Percentiles rank a stretch among this genome's conserved stretches.
These are phyloP conservation scores for Arthrobotrys entomopaga DNA, from an alignment of 2,329 filamentous ascomycete genomes.

Conservation along the genomic window DNA sequence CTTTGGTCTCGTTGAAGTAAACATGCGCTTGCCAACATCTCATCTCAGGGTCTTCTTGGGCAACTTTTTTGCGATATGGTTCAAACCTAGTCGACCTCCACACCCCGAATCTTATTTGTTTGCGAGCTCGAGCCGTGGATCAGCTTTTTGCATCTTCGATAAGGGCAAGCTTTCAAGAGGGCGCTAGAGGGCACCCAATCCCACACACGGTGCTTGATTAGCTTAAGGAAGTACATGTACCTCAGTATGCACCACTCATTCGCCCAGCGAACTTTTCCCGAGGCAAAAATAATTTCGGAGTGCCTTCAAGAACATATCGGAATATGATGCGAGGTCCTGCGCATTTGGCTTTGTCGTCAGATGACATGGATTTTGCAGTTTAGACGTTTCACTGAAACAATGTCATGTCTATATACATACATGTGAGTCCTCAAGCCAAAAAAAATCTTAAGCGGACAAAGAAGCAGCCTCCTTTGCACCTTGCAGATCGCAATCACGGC, in stretches of 20 bases:
- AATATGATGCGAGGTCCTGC: slow-evolving; percentile 26
- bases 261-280: slow-evolving; percentile 3
- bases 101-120: slow-evolving; percentile 2
- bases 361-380: slow-evolving; percentile 10
- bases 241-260: background rate
- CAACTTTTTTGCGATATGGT: too few relatives aligned
- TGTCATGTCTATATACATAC: slow-evolving; percentile 10
- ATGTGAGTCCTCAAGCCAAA: too few relatives aligned
- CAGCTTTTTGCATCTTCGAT: too few relatives aligned
- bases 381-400: slow-evolving; percentile 20
- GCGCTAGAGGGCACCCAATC: background rate
- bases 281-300: background rate
- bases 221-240: too few relatives aligned
- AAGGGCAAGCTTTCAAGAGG: background rate
- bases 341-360: slow-evolving; percentile 13
- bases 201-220: too few relatives aligned
- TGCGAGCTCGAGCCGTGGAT: background rate
- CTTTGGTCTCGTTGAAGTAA: background rate
- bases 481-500: slow-evolving; percentile 37
- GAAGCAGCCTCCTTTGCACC: slow-evolving; percentile 36
- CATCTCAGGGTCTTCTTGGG: too few relatives aligned
- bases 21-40: too few relatives aligned
- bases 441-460: slow-evolving; percentile 24
- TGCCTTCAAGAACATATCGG: background rate
- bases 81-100: slow-evolving; percentile 1